These are phyloP conservation scores for Mycena amicta DNA, from an alignment of 768 basidiomycete species.

Conservation along the genomic window DNA sequence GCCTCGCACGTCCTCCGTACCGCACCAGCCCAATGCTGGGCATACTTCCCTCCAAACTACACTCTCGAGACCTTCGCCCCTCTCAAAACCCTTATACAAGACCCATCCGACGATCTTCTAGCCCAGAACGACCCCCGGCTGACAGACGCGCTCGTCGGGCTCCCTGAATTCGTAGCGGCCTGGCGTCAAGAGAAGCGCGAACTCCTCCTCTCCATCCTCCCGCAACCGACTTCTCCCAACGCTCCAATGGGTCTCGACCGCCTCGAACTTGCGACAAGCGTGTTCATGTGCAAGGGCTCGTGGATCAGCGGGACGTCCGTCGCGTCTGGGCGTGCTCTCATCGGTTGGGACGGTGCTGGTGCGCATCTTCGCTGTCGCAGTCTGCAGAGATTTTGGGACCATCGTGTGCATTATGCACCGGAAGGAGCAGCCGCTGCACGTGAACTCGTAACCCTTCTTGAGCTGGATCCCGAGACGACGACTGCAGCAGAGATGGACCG, in stretches of 20 bases:
- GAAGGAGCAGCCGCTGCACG: slow-evolving; percentile 24
- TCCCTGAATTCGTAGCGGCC: slow-evolving; percentile 18
- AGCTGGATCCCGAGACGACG: slow-evolving; percentile 18
- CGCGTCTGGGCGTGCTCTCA: slow-evolving; percentile 20
- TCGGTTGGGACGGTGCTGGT: slow-evolving; percentile 27
- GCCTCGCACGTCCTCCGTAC: slow-evolving; percentile 14
- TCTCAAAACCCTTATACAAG: slow-evolving; percentile 15
- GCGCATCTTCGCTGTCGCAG: slow-evolving; percentile 25
- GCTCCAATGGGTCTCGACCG: background rate
- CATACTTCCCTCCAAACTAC: slow-evolving; percentile 15
- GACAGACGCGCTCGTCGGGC: slow-evolving; percentile 7
- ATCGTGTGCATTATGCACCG: slow-evolving; percentile 19
- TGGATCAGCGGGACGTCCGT: slow-evolving; percentile 11
- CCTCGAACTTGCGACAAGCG: slow-evolving; percentile 23
- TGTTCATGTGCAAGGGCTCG: slow-evolving; percentile 27
- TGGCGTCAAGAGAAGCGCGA: slow-evolving; percentile 20
- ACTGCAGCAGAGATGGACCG: slow-evolving; percentile 24
- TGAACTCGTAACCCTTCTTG: slow-evolving; percentile 18
- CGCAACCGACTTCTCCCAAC: background rate
- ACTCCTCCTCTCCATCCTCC: slow-evolving; percentile 19
- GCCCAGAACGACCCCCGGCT: slow-evolving; percentile 8
- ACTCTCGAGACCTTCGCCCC: slow-evolving; percentile 8
- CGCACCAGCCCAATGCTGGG: slow-evolving; percentile 12
- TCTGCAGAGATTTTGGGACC: slow-evolving; percentile 19
- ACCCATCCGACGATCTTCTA: slow-evolving; percentile 10